Evolutionary conservation across 2,329 filamentous ascomycete species (phyloP).

Genomic region (Metarhizium anisopliae): DNA sequence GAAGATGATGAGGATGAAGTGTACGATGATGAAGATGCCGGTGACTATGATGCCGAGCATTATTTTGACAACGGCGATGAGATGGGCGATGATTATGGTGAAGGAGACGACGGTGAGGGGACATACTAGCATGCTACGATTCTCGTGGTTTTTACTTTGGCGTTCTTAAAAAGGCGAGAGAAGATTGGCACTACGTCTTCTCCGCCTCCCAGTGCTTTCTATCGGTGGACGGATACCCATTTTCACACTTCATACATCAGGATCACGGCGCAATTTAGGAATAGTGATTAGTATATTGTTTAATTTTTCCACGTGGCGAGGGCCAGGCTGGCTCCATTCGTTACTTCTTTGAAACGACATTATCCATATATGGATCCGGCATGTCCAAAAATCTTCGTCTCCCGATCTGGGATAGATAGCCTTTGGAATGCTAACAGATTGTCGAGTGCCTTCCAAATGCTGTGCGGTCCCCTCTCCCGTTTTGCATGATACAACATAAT

Average conservation of each 20-base stretch:
- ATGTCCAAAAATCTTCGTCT: not conserved
- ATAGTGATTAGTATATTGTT: not conserved
- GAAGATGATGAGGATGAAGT: slow-evolving; percentile 40
- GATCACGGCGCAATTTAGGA: not conserved
- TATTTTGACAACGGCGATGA: slow-evolving; percentile 53
- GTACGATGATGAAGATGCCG: slow-evolving; percentile 50
- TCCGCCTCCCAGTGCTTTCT: not conserved
- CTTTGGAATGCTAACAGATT: not conserved
- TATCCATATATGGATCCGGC: not conserved
- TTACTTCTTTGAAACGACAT: not conserved
- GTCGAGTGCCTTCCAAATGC: not conserved
- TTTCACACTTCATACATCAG: not conserved
- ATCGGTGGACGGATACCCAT: slow-evolving; percentile 1
- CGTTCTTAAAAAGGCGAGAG: not conserved
- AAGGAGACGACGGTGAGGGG: slow-evolving; percentile 40
- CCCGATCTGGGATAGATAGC: not conserved
- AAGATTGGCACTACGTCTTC: not conserved
- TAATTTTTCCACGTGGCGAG: not conserved
- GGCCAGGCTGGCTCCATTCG: not conserved
- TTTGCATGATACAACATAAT: not conserved
- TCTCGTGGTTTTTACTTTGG: not conserved
- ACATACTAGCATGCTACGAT: slow-evolving; percentile 20
- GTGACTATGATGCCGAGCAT: slow-evolving; percentile 52
- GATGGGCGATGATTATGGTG: slow-evolving; percentile 41
- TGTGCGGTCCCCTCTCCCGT: not conserved